These are phyloP conservation scores for Hemileia vastatrix DNA, from an alignment of 1,284 basidiomycete species.

Conservation along the genomic window DNA sequence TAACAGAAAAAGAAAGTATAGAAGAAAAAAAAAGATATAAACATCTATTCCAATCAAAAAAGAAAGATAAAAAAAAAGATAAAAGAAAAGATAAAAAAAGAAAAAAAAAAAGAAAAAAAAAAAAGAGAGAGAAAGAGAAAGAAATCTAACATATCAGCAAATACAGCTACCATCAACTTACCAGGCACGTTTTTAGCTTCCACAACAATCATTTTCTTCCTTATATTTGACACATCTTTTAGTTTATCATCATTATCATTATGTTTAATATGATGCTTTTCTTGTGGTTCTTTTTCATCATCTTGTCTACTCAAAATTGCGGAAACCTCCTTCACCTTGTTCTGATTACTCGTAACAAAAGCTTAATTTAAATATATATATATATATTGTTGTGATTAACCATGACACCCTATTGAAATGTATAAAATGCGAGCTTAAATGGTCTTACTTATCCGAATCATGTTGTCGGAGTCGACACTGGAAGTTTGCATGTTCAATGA, in stretches of 20 bases:
- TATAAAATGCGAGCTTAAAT: too few relatives aligned
- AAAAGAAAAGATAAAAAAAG: neutral
- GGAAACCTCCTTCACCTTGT: conserved; percentile 42
- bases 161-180: neutral
- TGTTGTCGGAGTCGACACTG: too few relatives aligned
- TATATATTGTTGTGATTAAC: too few relatives aligned
- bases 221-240: too few relatives aligned
- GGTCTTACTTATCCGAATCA: too few relatives aligned
- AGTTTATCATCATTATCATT: neutral
- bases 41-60: neutral
- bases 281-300: too few relatives aligned
- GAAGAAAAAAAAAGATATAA: neutral
- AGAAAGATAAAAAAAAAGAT: neutral
- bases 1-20: neutral
- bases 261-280: neutral
- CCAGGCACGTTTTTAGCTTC: neutral
- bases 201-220: neutral
- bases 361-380: too few relatives aligned
- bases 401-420: too few relatives aligned
- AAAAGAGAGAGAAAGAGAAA: neutral
- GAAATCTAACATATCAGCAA: neutral
- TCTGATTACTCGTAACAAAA: conserved; percentile 43
- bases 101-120: neutral
- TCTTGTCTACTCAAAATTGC: conserved; percentile 28
- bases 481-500: too few relatives aligned